Conservation (phyloP, 2,329 filamentous ascomycete species). For the Nannizzia gypsea region DNA sequence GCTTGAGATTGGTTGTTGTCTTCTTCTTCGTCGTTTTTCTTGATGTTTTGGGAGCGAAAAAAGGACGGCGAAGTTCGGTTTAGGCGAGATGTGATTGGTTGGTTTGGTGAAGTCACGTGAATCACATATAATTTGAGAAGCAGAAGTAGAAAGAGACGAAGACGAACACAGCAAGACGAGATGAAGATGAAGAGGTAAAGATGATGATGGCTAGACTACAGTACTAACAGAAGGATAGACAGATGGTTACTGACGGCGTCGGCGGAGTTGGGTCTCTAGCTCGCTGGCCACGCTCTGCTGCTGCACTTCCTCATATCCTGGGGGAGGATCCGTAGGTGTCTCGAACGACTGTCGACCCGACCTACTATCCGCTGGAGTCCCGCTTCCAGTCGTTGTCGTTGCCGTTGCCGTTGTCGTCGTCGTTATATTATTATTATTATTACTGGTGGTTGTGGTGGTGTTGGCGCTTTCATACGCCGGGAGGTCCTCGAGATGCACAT, state of each 20-base stretch:
- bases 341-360: conserved; percentile 22
- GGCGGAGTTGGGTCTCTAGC: conserved; percentile 47
- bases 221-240: no score
- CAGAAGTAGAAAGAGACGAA: neutral
- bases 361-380: neutral
- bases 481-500: conserved; percentile 70
- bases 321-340: conserved; percentile 63
- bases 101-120: neutral
- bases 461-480: conserved; percentile 66
- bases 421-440: no score
- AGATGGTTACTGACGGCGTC: conserved; percentile 13
- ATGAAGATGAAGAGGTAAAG: neutral
- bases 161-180: neutral
- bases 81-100: neutral
- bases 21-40: neutral
- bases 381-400: neutral
- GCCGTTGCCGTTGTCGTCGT: no score
- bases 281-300: conserved; percentile 65
- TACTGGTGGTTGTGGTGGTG: conserved; percentile 8
- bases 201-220: neutral
- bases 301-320: conserved; percentile 85
- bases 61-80: neutral
- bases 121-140: neutral
- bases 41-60: conserved; percentile 3
- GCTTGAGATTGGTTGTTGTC: neutral